Base-by-base conservation (phyloP, 129 eudicot species). In the Silybum marianum region DNA sequence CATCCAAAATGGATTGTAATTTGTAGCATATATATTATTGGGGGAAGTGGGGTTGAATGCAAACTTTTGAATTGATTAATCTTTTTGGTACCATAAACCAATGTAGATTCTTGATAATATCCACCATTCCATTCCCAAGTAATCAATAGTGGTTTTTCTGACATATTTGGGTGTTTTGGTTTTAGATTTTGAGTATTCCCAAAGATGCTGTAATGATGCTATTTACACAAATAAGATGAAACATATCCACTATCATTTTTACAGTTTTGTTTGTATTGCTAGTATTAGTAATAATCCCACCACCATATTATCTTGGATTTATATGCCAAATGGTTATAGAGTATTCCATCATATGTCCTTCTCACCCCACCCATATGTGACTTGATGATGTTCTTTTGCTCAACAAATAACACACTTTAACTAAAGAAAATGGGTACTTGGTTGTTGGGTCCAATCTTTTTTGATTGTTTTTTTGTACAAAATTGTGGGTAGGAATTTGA, bases 61-160 rank as follows among this genome's bases (percentile, higher is more conserved):
- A 14, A 24, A n/a, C 4, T 39, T 70, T 58, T 0, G 65, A 71
- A 40, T 71, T 83, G 21, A 62, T 39, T 71, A 77, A 77, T 77
- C 30, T 39, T 77, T 77, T 38, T 40, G 39, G 73, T 28, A 60
- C 54, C 82, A 71, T 77, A 77, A 83, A 65, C 85, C 86, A 71
- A 83, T 83, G 74, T 77, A 77, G 86, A 83, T 83, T 77, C 82
- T 83, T 77, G 78, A 26, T 77, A 77, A 60, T 60, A 65, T 58
- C 66, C 21, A 14, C 10, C 23, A 58, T 70, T 40, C 63, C 66
- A 77, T 82, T 74, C 70, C 80, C 85, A 81, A 74, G 75, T 28
- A 16, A 7, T 22, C 9, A 18, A 23, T 23, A 54, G 65, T 58
- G 66, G 66, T 18, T 58, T 58, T 26, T 44, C 80, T 74, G 70